Evolutionary conservation across 805 yeast genomes (phyloP).

Genomic region (Saturnispora saitoi): DNA sequence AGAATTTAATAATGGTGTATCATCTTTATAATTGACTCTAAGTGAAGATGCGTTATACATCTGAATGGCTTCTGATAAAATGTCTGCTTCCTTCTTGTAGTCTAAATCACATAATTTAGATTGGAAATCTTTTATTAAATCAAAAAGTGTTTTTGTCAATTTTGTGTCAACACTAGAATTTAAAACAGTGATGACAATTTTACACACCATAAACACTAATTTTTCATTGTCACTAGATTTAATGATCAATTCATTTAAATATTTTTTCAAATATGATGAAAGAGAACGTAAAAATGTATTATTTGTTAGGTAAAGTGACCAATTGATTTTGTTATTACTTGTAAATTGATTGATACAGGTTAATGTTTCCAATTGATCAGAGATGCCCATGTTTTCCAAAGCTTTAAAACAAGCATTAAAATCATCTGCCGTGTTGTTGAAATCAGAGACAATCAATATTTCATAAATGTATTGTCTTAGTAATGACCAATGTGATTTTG

Average conservation of each 20-base stretch:
- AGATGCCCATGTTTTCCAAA: conserved; percentile 11
- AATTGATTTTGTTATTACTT: conserved; percentile 17
- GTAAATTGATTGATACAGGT: conserved; percentile 23
- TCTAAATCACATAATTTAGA: background rate
- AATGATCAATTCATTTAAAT: background rate
- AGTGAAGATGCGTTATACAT: conserved; percentile 2
- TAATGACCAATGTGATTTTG: conserved; percentile 8
- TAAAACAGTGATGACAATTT: conserved; percentile 18
- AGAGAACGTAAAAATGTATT: conserved; percentile 14
- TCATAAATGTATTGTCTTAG: conserved; percentile 23
- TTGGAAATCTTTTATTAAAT: background rate
- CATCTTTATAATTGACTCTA: conserved; percentile 1
- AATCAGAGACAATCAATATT: conserved; percentile 21
- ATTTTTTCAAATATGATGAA: conserved; percentile 10
- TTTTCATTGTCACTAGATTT: conserved; percentile 9
- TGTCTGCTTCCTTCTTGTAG: background rate
- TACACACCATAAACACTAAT: conserved; percentile 18
- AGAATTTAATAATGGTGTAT: background rate
- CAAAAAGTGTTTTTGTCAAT: conserved; percentile 9
- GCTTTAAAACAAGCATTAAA: conserved; percentile 17
- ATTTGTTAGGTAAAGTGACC: conserved; percentile 15
- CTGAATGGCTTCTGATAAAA: background rate
- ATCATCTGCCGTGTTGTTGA: conserved; percentile 21
- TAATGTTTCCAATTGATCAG: conserved; percentile 21
- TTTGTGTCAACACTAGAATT: conserved; percentile 8